Conservation (phyloP, 78 protist species). For the Cyanophora paradoxa region DNA sequence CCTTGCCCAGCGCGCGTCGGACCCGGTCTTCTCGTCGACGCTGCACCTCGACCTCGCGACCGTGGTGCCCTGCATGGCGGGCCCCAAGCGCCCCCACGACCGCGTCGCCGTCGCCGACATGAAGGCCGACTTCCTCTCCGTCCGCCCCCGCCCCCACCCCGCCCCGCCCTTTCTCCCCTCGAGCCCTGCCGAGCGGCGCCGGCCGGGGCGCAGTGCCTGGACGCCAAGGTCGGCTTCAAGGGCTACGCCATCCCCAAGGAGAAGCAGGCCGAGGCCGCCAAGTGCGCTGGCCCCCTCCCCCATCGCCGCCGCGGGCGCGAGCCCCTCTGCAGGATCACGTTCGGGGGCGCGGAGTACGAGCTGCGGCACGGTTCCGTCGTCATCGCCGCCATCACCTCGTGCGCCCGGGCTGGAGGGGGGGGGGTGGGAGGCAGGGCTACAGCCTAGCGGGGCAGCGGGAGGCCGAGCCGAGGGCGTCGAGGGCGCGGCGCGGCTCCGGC, state of each 20-base stretch:
- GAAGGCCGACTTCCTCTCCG: conserved; percentile 55
- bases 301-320: too few relatives aligned
- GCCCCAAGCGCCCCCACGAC: conserved; percentile 85
- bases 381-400: conserved; percentile 83
- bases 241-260: conserved; percentile 65
- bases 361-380: conserved; percentile 72
- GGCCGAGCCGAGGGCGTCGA: too few relatives aligned
- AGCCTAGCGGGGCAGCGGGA: too few relatives aligned
- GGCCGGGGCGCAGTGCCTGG: too few relatives aligned
- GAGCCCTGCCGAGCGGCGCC: too few relatives aligned
- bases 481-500: too few relatives aligned
- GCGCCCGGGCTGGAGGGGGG: too few relatives aligned
- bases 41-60: conserved; percentile 58
- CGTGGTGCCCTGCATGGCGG: conserved; percentile 60
- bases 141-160: background rate
- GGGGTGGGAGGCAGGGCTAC: too few relatives aligned
- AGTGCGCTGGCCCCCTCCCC: conserved; percentile 6
- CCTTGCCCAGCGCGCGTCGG: too few relatives aligned
- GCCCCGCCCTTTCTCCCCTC: too few relatives aligned
- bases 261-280: conserved; percentile 31
- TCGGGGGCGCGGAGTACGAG: conserved; percentile 44
- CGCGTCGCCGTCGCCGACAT: conserved; percentile 55
- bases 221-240: conserved; percentile 61
- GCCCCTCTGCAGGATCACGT: too few relatives aligned
- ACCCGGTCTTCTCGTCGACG: conserved; percentile 38